A percentile compares a stretch with the other conserved stretches of the same genome.
phyloP scores from a whole-genome alignment of 2,329 filamentous ascomycete genomes.

The Fusarium sp. region DNA sequence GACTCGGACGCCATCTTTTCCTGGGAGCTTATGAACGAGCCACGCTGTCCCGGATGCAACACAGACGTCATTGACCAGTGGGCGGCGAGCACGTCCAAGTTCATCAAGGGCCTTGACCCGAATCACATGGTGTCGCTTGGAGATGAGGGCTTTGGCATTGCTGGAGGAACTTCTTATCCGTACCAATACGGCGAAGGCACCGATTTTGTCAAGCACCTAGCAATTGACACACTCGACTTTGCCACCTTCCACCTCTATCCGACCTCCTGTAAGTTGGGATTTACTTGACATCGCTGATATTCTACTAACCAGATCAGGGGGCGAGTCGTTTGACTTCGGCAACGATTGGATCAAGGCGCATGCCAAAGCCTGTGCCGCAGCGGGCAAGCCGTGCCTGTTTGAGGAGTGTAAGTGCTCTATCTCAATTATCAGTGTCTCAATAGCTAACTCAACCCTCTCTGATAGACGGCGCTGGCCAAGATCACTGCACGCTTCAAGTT shows the following conservation, averaged over 20 bases:
- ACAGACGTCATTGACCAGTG: conserved; percentile 61
- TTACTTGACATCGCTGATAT: background rate
- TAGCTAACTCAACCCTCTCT: background rate
- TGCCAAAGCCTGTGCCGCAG: conserved; percentile 46
- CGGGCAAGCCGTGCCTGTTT: conserved; percentile 51
- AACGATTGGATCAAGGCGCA: conserved; percentile 42
- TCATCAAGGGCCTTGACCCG: conserved; percentile 75
- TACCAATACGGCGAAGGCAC: conserved; percentile 66
- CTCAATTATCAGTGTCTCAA: background rate
- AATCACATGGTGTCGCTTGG: conserved; percentile 64
- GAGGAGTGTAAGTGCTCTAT: conserved; percentile 52
- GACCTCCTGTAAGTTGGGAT: conserved; percentile 43
- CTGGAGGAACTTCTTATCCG: conserved; percentile 66
- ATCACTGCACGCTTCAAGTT: conserved; percentile 60
- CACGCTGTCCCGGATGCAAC: conserved; percentile 52
- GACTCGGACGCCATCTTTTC: conserved; percentile 65
- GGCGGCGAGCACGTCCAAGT: conserved; percentile 66
- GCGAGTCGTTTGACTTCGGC: conserved; percentile 7
- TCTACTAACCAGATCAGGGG: too few species aligned
- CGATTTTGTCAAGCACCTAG: conserved; percentile 67
- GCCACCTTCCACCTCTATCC: conserved; percentile 52
- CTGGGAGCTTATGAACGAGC: conserved; percentile 68
- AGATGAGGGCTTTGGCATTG: conserved; percentile 16
- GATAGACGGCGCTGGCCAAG: conserved; percentile 42
- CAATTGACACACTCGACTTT: conserved; percentile 68